Conservation (phyloP, 2,329 filamentous ascomycete species). For the Huntiella moniliformis region DNA sequence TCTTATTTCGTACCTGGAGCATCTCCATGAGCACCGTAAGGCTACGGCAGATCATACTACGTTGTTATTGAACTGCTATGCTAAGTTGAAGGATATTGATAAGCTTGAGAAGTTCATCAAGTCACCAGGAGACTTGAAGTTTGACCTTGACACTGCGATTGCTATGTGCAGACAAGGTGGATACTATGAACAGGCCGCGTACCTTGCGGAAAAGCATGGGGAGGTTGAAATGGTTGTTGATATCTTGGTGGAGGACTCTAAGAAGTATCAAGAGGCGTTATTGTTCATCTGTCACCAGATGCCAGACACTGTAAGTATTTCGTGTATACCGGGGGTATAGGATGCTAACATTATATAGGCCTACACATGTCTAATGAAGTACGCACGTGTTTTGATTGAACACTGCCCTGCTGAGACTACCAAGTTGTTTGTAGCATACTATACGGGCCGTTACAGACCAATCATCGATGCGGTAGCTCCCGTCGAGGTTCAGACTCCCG, state of each 20-base stretch:
- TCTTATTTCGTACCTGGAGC: constrained; percentile 88
- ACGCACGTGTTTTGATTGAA: constrained; percentile 74
- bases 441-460: constrained; percentile 66
- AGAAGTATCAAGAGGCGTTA: constrained; percentile 72
- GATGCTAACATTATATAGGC: constrained; percentile 29
- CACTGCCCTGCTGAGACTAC: constrained; percentile 71
- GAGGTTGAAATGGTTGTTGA: constrained; percentile 90
- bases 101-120: constrained; percentile 96
- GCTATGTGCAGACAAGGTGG: constrained; percentile 94
- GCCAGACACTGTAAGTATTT: constrained; percentile 44
- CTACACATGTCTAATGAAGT: constrained; percentile 84
- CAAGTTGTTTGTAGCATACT: constrained; percentile 82
- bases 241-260: constrained; percentile 88
- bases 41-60: constrained; percentile 94
- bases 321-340: too few relatives aligned
- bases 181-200: constrained; percentile 92
- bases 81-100: constrained; percentile 89
- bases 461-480: constrained; percentile 27
- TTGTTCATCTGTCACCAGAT: constrained; percentile 83
- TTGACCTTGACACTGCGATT: constrained; percentile 92
- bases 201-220: constrained; percentile 80
- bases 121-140: constrained; percentile 81
- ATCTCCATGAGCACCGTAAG: constrained; percentile 82
- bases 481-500: constrained; percentile 8
- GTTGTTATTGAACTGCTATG: constrained; percentile 86